These are phyloP conservation scores for Austroboletus eburneus DNA, from an alignment of 768 basidiomycete genomes.

Conservation along the genomic window DNA sequence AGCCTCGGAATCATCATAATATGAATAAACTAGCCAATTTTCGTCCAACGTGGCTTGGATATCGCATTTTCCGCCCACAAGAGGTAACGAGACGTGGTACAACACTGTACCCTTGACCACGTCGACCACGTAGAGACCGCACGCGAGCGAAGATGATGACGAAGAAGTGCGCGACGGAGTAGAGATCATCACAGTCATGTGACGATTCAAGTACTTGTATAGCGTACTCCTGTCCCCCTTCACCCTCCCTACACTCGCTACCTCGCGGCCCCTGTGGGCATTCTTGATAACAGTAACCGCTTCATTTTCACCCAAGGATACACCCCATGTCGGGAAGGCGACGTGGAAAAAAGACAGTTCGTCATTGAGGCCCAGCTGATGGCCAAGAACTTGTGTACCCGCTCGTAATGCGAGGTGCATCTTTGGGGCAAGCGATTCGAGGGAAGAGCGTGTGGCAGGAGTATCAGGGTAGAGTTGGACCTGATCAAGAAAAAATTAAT, in stretches of 20 bases:
- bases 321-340: conserved; percentile 63
- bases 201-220: conserved; percentile 92
- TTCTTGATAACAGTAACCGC: conserved; percentile 50
- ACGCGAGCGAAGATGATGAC: conserved; percentile 29
- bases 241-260: conserved; percentile 81
- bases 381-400: conserved; percentile 50
- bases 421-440: conserved; percentile 40
- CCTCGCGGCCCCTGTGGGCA: conserved; percentile 37
- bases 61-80: conserved; percentile 46
- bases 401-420: conserved; percentile 58
- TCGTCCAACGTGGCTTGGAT: conserved; percentile 70
- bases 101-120: conserved; percentile 70
- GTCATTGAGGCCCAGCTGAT: conserved; percentile 44
- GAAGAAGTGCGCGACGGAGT: conserved; percentile 23
- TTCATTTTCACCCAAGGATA: conserved; percentile 54
- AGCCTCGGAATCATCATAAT: conserved; percentile 57
- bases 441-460: conserved; percentile 36
- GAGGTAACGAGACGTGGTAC: conserved; percentile 59
- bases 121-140: conserved; percentile 78
- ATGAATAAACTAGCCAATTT: conserved; percentile 92
- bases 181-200: conserved; percentile 66
- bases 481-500: conserved; percentile 30
- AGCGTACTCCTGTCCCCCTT: conserved; percentile 83
- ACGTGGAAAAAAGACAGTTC: conserved; percentile 44
- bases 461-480: conserved; percentile 68